phyloP scores from a whole-genome alignment of 106 monocot genomes.

The Allium fistulosum region DNA sequence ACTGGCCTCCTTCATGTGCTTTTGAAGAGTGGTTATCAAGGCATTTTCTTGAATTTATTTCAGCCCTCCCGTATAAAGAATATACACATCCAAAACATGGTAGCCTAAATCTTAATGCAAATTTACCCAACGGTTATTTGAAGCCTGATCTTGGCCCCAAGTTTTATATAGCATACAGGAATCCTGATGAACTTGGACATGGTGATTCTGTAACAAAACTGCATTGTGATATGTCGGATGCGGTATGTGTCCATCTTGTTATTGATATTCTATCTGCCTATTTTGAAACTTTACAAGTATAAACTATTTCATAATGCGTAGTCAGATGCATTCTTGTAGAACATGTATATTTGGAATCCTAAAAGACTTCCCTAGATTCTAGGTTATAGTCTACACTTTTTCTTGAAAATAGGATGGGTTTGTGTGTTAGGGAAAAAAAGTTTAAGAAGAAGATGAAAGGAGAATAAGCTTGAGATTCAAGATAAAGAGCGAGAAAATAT shows the following conservation, averaged over 20 bases:
- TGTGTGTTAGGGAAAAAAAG: no score
- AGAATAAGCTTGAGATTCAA: no score
- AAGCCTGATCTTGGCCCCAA: conserved; percentile 38
- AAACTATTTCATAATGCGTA: no score
- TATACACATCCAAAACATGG: conserved; percentile 28
- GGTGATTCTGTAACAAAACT: conserved; percentile 39
- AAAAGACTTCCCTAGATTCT: not conserved
- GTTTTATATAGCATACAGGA: conserved; percentile 34
- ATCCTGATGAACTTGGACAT: conserved; percentile 25
- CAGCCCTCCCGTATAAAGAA: conserved; percentile 26
- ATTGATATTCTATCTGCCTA: not conserved
- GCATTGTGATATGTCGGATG: conserved; percentile 37
- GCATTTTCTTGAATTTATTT: conserved; percentile 25
- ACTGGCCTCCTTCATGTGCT: conserved; percentile 25
- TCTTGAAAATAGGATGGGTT: not conserved
- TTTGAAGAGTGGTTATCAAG: conserved; percentile 37
- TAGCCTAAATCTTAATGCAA: conserved; percentile 23
- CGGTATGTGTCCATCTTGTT: conserved; percentile 13
- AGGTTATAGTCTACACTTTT: not conserved
- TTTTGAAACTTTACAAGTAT: no score
- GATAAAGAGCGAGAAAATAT: no score
- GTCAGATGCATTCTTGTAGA: no score
- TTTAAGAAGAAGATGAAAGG: no score
- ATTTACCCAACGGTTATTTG: conserved; percentile 17
- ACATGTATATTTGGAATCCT: not conserved